Evolutionary conservation across 495 filamentous ascomycete genomes (phyloP), one percentile per base, ranked within the genome.

Genomic region (Poronia punctata): DNA sequence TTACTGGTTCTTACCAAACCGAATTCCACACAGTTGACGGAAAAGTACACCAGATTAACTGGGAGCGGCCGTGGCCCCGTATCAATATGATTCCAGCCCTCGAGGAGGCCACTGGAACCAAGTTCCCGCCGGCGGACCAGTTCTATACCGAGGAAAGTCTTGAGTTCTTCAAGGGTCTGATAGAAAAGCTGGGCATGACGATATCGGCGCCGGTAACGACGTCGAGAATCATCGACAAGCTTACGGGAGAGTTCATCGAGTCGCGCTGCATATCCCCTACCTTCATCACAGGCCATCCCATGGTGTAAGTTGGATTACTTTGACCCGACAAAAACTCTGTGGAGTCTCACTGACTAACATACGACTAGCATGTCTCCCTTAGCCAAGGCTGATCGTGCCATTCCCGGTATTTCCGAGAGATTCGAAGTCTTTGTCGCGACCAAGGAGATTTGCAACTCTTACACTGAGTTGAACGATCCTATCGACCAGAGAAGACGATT

Each of bases 401-500:
- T 79, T 46, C 72, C 79, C 32, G 93, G 93, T 51, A 78, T 98
- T 10, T 95, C 88, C 60, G 92, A 98, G 68, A 82, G 93, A 38
- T 96, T 96, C 66, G 92, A 98, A 67, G 88, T 85, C 14, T 98
- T 98, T 55, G 93, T 95, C 21, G 88, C 84, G 75, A 95, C 87
- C 73, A 95, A 96, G 75, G 88, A 95, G 60, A 93, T 96, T 49
- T 80, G 79, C 46, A 95, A 97, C 54, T 88, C 89, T 2, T 97
- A 97, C 70, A 99, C 92, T 10, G 92, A 97, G 74, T 79, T 97
- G 71, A 97, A 98, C 75, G 83, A 95, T 57, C 87, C 90, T 38
- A 90, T 95, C 58, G 87, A 94, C 61, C 92, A 97, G 65, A 76
- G 92, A 35, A 69, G 92, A 41, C 81, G 89, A 24, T 97, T 98